These are phyloP conservation scores for Globisporangium recalcitrans DNA, from an alignment of 352 stramenopile species.

Conservation along the genomic window DNA sequence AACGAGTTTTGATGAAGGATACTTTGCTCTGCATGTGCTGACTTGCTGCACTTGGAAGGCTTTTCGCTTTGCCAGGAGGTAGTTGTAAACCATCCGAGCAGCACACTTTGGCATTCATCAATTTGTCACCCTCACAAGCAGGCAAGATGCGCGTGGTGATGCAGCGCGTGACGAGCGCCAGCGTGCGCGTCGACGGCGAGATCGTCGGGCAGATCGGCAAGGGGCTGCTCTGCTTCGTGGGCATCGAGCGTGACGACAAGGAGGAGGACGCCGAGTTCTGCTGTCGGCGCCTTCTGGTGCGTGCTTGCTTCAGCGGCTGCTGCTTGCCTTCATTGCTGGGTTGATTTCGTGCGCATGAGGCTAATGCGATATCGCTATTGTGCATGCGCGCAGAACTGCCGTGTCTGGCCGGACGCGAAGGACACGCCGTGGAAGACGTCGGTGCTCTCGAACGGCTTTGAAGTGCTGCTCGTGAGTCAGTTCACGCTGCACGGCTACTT, in stretches of 20 bases:
- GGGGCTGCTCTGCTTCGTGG: constrained; percentile 74
- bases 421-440: constrained; percentile 59
- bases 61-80: too few species aligned
- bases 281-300: constrained; percentile 69
- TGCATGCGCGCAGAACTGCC: constrained; percentile 45
- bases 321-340: background rate
- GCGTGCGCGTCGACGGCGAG: constrained; percentile 70
- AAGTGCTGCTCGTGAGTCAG: constrained; percentile 86
- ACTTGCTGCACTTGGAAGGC: too few species aligned
- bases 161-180: constrained; percentile 76
- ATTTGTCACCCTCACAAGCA: background rate
- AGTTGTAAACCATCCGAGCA: too few species aligned
- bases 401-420: constrained; percentile 68
- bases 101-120: too few species aligned
- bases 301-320: background rate
- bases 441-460: constrained; percentile 50
- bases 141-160: constrained; percentile 67
- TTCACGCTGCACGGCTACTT: constrained; percentile 85
- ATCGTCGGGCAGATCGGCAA: constrained; percentile 72
- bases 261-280: constrained; percentile 81
- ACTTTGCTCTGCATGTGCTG: too few species aligned
- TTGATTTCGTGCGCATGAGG: background rate
- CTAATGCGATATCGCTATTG: background rate
- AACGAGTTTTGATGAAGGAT: background rate
- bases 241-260: constrained; percentile 70